These are phyloP conservation scores for Saccharomyces pastorianus DNA, from an alignment of 1,139 yeast genomes.

Conservation along the genomic window DNA sequence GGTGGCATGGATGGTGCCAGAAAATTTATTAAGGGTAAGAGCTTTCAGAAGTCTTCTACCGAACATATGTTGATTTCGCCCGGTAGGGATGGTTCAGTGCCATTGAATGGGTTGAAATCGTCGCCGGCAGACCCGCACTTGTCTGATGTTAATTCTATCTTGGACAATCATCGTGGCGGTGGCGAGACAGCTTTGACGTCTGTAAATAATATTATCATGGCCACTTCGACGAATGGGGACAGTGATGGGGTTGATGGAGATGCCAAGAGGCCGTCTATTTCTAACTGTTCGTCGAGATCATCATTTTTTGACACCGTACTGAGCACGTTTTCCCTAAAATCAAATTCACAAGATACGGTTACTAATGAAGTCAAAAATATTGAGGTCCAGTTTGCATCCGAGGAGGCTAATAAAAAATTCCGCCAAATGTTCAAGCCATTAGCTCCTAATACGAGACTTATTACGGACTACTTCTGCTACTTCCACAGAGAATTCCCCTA, in stretches of 20 bases:
- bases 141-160: conserved; percentile 42
- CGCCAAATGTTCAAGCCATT: conserved; percentile 66
- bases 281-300: conserved; percentile 12
- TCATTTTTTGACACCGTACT: conserved; percentile 8
- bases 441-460: conserved; percentile 59
- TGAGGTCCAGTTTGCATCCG: conserved; percentile 47
- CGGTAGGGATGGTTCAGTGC: neutral
- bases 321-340: conserved; percentile 5
- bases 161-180: conserved; percentile 3
- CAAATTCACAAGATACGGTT: neutral
- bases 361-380: conserved; percentile 28
- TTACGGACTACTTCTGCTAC: conserved; percentile 88
- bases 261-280: conserved; percentile 9
- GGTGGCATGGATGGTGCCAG: neutral
- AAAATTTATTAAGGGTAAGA: neutral
- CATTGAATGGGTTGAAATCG: conserved; percentile 32
- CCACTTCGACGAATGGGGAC: conserved; percentile 1
- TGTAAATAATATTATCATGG: conserved; percentile 12
- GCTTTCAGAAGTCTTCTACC: neutral
- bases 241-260: conserved; percentile 8
- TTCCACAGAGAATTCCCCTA: conserved; percentile 74
- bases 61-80: neutral
- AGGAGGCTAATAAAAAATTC: conserved; percentile 65
- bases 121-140: conserved; percentile 54
- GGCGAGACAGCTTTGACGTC: conserved; percentile 13